Conservation (phyloP, 108 stramenopile genomes). For the Parmales sp. region DNA sequence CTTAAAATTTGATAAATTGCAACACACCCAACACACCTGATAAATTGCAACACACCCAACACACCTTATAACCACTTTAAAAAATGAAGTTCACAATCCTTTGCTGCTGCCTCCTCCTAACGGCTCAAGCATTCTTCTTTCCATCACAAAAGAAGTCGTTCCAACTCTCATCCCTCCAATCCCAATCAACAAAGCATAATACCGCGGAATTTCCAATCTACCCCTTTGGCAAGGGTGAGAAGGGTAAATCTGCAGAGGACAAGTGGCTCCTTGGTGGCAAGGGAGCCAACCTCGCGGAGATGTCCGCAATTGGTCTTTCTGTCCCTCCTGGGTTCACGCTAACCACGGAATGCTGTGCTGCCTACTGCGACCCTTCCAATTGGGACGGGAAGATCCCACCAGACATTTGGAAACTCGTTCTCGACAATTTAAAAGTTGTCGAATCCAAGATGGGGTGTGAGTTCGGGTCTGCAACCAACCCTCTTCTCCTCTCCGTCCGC, state of each 20-base stretch:
- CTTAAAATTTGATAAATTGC: too few relatives aligned
- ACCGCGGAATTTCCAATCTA: too few relatives aligned
- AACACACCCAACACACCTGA: too few relatives aligned
- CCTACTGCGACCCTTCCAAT: constrained; percentile 24
- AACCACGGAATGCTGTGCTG: constrained; percentile 43
- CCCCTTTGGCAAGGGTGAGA: constrained; percentile 39
- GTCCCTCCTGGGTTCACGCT: constrained; percentile 69
- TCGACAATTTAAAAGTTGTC: constrained; percentile 14
- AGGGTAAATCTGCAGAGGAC: constrained; percentile 14
- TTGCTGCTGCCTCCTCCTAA: too few relatives aligned
- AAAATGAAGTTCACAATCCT: too few relatives aligned
- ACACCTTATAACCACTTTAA: too few relatives aligned
- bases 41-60: too few relatives aligned
- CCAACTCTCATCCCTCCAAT: too few relatives aligned
- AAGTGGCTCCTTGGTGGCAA: constrained; percentile 54
- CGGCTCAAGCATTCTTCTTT: too few relatives aligned
- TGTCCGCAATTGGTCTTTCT: constrained; percentile 52
- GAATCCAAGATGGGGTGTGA: constrained; percentile 27
- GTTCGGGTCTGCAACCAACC: constrained; percentile 25
- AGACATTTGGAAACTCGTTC: constrained; percentile 35
- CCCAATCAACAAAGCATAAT: too few relatives aligned
- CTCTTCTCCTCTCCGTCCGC: constrained; percentile 37
- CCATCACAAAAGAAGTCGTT: too few relatives aligned
- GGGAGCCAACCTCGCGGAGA: constrained; percentile 59
- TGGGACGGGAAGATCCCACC: constrained; percentile 35